Percentiles rank a stretch among this genome's conserved stretches.
Conservation (phyloP, 2,329 filamentous ascomycete species). For the Orbilia javanica region DNA sequence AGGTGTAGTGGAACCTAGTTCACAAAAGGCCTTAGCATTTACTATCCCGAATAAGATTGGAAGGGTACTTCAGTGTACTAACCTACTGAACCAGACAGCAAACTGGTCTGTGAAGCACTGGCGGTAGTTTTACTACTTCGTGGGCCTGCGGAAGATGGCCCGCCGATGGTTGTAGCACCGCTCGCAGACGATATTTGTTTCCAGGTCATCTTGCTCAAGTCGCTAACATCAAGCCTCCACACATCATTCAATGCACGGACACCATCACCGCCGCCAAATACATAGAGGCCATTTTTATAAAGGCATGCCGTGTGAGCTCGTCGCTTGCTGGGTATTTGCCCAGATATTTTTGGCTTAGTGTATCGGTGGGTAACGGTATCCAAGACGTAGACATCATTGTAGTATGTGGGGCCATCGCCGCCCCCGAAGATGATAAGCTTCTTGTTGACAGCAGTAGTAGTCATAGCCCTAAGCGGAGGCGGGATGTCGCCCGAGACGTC, state of each 20-base stretch:
- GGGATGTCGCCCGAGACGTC: conserved; percentile 75
- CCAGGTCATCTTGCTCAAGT: conserved; percentile 75
- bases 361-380: conserved; percentile 78
- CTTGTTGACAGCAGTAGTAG: conserved; percentile 75
- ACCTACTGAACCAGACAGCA: conserved; percentile 43
- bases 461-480: conserved; percentile 77
- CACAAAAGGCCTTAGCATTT: background rate
- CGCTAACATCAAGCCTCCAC: conserved; percentile 78
- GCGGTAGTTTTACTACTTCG: conserved; percentile 35
- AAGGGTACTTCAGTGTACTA: background rate
- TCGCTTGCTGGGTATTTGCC: conserved; percentile 73
- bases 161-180: conserved; percentile 53
- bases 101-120: conserved; percentile 48
- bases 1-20: conserved; percentile 28
- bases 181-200: conserved; percentile 69
- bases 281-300: conserved; percentile 78
- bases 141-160: background rate
- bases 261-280: conserved; percentile 79
- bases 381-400: conserved; percentile 79
- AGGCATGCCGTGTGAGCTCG: conserved; percentile 78
- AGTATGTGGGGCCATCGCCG: conserved; percentile 77
- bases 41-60: background rate
- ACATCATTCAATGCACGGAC: conserved; percentile 79
- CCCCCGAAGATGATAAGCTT: conserved; percentile 78
- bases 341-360: conserved; percentile 73